Evolutionary conservation across 1,284 basidiomycete species (phyloP), one percentile per base, ranked within the genome.

Genomic region (Ceratobasidium sp.): DNA sequence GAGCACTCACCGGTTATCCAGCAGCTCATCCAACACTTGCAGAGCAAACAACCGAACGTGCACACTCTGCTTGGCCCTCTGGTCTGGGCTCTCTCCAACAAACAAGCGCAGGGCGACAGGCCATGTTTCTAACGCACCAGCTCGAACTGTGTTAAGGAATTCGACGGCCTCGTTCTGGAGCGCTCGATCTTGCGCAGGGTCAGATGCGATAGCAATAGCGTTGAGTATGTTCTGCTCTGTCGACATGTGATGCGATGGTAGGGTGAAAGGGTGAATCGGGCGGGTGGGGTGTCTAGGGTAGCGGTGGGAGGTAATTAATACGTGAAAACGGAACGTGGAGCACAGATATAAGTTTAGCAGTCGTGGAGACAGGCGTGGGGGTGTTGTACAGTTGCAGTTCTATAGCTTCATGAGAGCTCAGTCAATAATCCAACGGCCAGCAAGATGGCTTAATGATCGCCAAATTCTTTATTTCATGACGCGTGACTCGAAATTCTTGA

Each of bases 41-140:
- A 97, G 85, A 29, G 92, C 93, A 82, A 93, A 96, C 84, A 97
- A 93, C 74, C 95, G 88, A 51, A 89, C 93, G 80, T 95, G 90
- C 57, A 89, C 82, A 29, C 89, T 89, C 82, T 94, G 89, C 82
- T 90, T 93, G 79, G 89, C 85, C 41, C 82, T 79, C 36, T 90
- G 90, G 78, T 89, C 88, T 36, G 87, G 79, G 62, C 85, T 85
- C 51, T 84, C 82, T 78, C 91, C 91, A 53, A 90, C 86, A 81
- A 95, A 96, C 45, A 96, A 84, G 27, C 87, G 85, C 76, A 96
- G 86, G 45, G 91, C 93, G 19, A 93, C 84, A 79, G 88, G 86
- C 95, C 96, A 97, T 36, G 91, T 91, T 78, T 90, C 89, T 74
- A 84, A 83, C 2, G 91, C 86, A 82, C 92, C 93, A 82, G 89